A percentile compares a stretch with the other conserved stretches of the same genome.
Conservation (phyloP, 192 early-diverging fungal genomes). For the Coemansia sp. region DNA sequence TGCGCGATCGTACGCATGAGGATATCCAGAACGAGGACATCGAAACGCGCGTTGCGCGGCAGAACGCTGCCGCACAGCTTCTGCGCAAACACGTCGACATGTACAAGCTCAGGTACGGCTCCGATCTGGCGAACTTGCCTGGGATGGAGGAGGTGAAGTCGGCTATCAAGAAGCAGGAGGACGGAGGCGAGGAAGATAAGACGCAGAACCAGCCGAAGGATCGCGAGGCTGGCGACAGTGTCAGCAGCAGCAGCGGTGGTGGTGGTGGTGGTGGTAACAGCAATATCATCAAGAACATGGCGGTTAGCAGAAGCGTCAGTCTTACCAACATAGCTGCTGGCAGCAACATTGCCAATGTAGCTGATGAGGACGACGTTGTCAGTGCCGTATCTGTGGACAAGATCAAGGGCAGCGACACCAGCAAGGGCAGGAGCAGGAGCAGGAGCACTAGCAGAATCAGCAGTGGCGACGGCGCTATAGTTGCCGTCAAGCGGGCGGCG, state of each 20-base stretch:
- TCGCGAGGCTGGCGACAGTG: not conserved
- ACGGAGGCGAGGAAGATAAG: slow-evolving; percentile 7
- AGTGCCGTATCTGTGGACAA: not conserved
- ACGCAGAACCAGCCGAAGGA: not conserved
- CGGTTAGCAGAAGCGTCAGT: not conserved
- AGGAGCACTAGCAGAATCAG: not conserved
- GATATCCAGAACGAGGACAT: slow-evolving; percentile 20
- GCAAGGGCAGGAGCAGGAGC: not conserved
- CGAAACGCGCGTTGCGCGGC: slow-evolving; percentile 14
- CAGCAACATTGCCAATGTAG: not conserved
- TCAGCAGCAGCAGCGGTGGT: not conserved
- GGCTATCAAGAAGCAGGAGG: slow-evolving; percentile 15
- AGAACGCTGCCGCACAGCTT: slow-evolving; percentile 23
- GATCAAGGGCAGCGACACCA: not conserved
- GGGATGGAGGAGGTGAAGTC: slow-evolving; percentile 26
- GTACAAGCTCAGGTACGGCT: slow-evolving; percentile 44
- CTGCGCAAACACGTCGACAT: slow-evolving; percentile 37
- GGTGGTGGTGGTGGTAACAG: slow-evolving; percentile 2
- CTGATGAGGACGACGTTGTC: slow-evolving; percentile 6
- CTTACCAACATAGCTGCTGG: not conserved
- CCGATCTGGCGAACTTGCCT: slow-evolving; percentile 24
- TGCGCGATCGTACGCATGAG: slow-evolving; percentile 6
- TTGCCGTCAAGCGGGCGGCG: not conserved
- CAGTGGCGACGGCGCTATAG: not conserved
- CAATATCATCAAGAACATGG: not conserved